Conservation (phyloP, 2,329 filamentous ascomycete genomes). For the Aureobasidium sp. region DNA sequence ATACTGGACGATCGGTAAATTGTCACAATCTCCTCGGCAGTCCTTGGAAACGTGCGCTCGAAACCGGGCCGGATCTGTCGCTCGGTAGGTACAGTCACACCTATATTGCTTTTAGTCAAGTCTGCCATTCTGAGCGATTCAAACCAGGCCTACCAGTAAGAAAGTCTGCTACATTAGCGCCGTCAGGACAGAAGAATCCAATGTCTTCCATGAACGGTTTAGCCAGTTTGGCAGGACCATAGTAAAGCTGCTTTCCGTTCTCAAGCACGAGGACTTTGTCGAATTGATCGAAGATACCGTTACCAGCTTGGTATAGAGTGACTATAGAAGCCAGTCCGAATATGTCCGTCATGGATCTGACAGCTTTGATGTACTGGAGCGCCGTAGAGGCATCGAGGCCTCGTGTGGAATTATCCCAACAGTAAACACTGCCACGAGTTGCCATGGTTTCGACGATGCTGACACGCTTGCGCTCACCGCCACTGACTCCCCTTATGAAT, state of each 20-base stretch:
- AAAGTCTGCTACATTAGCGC: constrained; percentile 75
- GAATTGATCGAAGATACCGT: constrained; percentile 54
- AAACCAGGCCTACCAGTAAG: constrained; percentile 44
- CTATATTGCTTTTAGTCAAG: no score
- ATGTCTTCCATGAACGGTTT: constrained; percentile 66
- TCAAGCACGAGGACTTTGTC: constrained; percentile 82
- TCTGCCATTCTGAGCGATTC: no score
- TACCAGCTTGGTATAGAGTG: constrained; percentile 75
- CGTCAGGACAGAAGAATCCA: constrained; percentile 63
- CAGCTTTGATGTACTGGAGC: constrained; percentile 39
- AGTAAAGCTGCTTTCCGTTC: constrained; percentile 65
- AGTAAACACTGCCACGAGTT: constrained; percentile 29
- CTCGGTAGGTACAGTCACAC: constrained; percentile 46
- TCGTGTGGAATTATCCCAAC: constrained; percentile 40
- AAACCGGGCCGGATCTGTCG: constrained; percentile 35
- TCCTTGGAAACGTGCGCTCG: constrained; percentile 38
- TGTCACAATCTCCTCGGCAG: constrained; percentile 43
- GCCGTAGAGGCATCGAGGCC: constrained; percentile 42
- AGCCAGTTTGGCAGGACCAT: constrained; percentile 59
- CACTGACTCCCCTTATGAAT: constrained; percentile 64
- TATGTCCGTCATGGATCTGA: constrained; percentile 61
- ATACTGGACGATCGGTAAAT: constrained; percentile 15
- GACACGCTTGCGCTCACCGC: constrained; percentile 41
- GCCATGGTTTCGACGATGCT: constrained; percentile 42
- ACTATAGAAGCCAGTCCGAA: constrained; percentile 80